phyloP scores from a whole-genome alignment of 192 early-diverging fungal genomes.

The Podila clonocystis region DNA sequence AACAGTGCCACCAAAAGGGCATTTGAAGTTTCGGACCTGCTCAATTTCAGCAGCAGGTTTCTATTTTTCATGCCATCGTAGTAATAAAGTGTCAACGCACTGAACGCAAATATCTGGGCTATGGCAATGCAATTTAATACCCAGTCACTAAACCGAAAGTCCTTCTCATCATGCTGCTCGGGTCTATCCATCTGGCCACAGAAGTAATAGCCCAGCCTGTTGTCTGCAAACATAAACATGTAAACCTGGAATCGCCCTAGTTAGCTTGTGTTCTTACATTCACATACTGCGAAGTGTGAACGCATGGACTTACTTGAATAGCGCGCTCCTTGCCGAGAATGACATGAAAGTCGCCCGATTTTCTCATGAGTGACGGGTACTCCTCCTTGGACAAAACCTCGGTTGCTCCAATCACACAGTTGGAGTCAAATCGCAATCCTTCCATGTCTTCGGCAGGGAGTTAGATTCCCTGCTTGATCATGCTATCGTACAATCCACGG shows the following conservation, averaged over 20 bases:
- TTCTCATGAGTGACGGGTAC: constrained; percentile 15
- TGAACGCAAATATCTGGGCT: too few species aligned
- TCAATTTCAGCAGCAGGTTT: constrained; percentile 22
- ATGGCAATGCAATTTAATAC: not conserved
- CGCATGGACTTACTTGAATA: constrained; percentile 17
- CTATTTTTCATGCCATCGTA: not conserved
- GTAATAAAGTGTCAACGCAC: too few species aligned
- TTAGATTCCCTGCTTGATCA: constrained; percentile 4
- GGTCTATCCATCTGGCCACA: constrained; percentile 26
- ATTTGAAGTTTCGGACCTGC: constrained; percentile 24
- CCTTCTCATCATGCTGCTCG: constrained; percentile 16
- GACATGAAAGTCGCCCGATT: constrained; percentile 19
- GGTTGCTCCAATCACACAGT: constrained; percentile 20
- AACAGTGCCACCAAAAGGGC: constrained; percentile 18
- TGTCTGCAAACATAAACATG: constrained; percentile 20
- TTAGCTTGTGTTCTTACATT: too few species aligned
- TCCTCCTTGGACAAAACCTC: constrained; percentile 11
- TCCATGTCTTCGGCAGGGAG: constrained; percentile 13
- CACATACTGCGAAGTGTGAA: not conserved
- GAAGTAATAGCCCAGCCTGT: constrained; percentile 15
- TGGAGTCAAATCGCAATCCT: constrained; percentile 17
- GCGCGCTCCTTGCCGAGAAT: constrained; percentile 21
- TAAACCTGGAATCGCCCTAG: constrained; percentile 1
- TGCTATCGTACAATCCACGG: constrained; percentile 7
- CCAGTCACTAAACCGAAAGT: constrained; percentile 21